Evolutionary conservation across 106 monocot genomes (phyloP).

Genomic region (Dactylorhiza incarnata): DNA sequence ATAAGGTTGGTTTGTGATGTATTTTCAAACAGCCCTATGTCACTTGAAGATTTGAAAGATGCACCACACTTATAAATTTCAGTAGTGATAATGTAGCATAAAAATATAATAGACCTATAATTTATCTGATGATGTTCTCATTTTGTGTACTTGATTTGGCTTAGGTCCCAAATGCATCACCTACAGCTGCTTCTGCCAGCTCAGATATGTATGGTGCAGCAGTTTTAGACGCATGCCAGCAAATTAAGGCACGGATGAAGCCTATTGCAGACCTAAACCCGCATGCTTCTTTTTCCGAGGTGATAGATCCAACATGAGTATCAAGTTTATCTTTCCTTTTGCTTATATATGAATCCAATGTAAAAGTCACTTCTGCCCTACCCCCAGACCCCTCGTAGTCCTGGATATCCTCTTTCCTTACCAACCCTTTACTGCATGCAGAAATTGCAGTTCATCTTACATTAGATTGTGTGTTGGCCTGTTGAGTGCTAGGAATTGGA

Average conservation of each 20-base stretch:
- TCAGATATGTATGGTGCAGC: constrained; percentile 99
- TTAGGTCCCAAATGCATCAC: constrained; percentile 96
- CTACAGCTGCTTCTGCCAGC: constrained; percentile 99
- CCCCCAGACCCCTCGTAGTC: neutral
- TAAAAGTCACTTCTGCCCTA: neutral
- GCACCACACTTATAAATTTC: neutral
- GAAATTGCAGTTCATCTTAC: too few relatives aligned
- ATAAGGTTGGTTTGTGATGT: constrained; percentile 51
- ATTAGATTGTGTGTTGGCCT: too few relatives aligned
- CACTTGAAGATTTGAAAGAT: neutral
- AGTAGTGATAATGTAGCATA: neutral
- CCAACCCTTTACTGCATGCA: neutral
- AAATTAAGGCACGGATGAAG: constrained; percentile 88
- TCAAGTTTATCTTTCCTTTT: neutral
- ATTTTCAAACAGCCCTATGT: neutral
- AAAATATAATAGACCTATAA: neutral
- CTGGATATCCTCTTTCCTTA: neutral
- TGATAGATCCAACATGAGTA: constrained; percentile 11
- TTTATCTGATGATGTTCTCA: constrained; percentile 3
- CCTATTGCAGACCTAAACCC: constrained; percentile 40
- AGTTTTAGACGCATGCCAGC: constrained; percentile 94
- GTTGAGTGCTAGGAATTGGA: too few relatives aligned
- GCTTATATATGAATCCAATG: neutral
- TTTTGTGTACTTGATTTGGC: constrained; percentile 5
- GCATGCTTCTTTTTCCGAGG: constrained; percentile 70